phyloP scores from a whole-genome alignment of 495 filamentous ascomycete genomes.

The Durotheca rogersii region DNA sequence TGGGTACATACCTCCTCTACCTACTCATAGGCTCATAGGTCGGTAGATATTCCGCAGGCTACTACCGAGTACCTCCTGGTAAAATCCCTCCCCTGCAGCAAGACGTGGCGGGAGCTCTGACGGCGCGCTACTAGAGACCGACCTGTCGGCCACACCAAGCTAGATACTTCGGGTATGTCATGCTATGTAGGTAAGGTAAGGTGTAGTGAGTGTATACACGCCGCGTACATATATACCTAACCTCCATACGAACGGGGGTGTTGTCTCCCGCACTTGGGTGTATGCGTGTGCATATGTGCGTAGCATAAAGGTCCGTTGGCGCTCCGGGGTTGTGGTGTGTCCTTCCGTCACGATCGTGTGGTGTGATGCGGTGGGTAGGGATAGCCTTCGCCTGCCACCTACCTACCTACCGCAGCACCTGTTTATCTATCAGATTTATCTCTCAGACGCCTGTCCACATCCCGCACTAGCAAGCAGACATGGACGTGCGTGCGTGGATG shows the following conservation, averaged over 20 bases:
- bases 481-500: no score
- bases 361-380: background rate
- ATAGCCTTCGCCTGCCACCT: no score
- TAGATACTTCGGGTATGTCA: no score
- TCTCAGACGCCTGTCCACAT: no score
- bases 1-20: no score
- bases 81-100: constrained; percentile 13
- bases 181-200: background rate
- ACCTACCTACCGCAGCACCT: no score
- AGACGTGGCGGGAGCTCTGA: constrained; percentile 32
- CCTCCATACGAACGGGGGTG: no score
- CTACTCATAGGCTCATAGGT: background rate
- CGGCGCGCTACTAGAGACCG: constrained; percentile 5
- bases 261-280: background rate
- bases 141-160: no score
- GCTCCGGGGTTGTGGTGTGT: background rate
- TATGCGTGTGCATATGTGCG: background rate
- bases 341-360: no score
- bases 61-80: background rate
- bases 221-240: constrained; percentile 1
- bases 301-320: background rate
- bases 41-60: background rate
- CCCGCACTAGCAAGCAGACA: no score
- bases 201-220: no score
- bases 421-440: no score